Conservation (phyloP, 2,329 filamentous ascomycete genomes). For the Mycosphaerella arachidis region DNA sequence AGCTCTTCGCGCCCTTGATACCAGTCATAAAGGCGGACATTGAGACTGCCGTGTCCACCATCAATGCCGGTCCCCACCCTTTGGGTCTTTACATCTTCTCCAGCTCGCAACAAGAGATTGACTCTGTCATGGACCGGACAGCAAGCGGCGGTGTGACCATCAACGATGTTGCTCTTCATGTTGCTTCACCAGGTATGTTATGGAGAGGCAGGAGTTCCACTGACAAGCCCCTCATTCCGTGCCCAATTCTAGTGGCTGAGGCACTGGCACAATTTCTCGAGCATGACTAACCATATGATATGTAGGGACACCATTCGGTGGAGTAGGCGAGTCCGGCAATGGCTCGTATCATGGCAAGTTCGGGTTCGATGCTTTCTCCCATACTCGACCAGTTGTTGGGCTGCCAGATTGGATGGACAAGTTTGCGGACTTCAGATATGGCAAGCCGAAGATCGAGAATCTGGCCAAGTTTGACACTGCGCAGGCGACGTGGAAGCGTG, state of each 20-base stretch:
- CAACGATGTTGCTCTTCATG: constrained; percentile 60
- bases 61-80: constrained; percentile 73
- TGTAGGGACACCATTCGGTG: constrained; percentile 64
- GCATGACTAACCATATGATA: too few species aligned
- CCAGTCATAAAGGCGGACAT: constrained; percentile 70
- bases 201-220: too few species aligned
- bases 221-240: too few species aligned
- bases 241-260: too few species aligned
- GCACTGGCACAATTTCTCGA: too few species aligned
- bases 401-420: constrained; percentile 11
- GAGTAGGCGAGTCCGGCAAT: constrained; percentile 70
- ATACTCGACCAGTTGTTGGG: constrained; percentile 31
- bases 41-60: constrained; percentile 73
- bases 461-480: constrained; percentile 6
- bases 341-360: constrained; percentile 71
- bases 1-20: constrained; percentile 84
- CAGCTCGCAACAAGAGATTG: constrained; percentile 62
- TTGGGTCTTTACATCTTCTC: constrained; percentile 79
- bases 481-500: constrained; percentile 11
- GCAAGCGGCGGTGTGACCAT: constrained; percentile 44
- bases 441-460: constrained; percentile 6
- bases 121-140: constrained; percentile 49
- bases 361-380: constrained; percentile 61
- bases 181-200: constrained; percentile 50
- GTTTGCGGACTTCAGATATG: constrained; percentile 5